Evolutionary conservation across 2,329 filamentous ascomycete genomes (phyloP), one percentile per base, ranked within the genome.

Genomic region (Fusarium lyarnte): DNA sequence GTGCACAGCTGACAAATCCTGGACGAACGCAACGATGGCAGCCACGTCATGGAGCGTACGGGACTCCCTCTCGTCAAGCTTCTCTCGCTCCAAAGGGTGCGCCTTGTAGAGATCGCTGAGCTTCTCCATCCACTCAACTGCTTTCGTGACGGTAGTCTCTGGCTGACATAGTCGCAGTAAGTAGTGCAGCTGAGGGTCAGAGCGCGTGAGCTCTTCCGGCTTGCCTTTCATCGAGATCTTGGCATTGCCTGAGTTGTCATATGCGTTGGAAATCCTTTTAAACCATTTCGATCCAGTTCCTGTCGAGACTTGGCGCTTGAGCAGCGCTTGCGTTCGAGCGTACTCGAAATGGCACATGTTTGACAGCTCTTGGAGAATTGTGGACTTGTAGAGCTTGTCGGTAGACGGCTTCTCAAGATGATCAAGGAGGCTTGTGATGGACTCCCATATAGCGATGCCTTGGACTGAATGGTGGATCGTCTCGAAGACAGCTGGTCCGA

Each of bases 261-360:
- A 78, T 5, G 59, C 74, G 23, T 79, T 81, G 1, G 81, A 79
- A 1, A 82, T 51, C 3, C 85, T 79, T 71, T 82, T 84, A 75
- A 87, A 87, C 74, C 79, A 82, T 51, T 83, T 84, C 2, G 51
- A 47, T 8, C 82, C 84, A 0, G 71, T 78, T 1, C 63, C 65
- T 1, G 77, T 79, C 42, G 84, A 79, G 2, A 86, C 71, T 4
- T 82, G 74, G 11, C 84, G 84, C 64, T 82, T 85, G 51, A 87
- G 81, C 0, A 79, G 29, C 17, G 74, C 69, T 42, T 85, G 83
- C 0, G 78, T 73, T 3, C 83, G 82, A 2, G 45, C 55, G 51
- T 83, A 87, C 54, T 86, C 85, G 1, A 85, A 63, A n/a, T 86
- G 77, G 27, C 81, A 84, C 8, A 84, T 59, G 51, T 86, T 86